Evolutionary conservation across 495 filamentous ascomycete genomes (phyloP).

Genomic region (Zalerion maritima): DNA sequence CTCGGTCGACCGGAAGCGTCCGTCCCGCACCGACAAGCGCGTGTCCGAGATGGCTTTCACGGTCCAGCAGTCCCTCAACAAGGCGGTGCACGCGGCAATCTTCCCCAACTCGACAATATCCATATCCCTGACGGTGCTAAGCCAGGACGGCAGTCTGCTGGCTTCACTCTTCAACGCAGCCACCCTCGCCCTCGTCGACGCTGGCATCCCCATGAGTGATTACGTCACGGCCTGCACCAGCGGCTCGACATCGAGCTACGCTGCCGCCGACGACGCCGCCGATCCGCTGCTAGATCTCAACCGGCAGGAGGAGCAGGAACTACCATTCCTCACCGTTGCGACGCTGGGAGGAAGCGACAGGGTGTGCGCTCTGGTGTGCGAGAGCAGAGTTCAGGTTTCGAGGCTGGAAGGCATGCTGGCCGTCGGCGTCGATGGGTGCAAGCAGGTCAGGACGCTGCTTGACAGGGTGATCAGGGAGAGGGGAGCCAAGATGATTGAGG

Average conservation of each 20-base stretch:
- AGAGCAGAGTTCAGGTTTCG: slow-evolving; percentile 62
- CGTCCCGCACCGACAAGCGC: slow-evolving; percentile 65
- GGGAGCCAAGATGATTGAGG: slow-evolving; percentile 48
- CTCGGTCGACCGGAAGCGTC: slow-evolving; percentile 67
- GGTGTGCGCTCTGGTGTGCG: slow-evolving; percentile 67
- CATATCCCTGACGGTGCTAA: slow-evolving; percentile 75
- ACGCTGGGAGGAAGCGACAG: slow-evolving; percentile 59
- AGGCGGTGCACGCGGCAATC: slow-evolving; percentile 65
- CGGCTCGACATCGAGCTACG: slow-evolving; percentile 56
- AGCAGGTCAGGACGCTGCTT: slow-evolving; percentile 63
- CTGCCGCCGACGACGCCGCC: slow-evolving; percentile 47
- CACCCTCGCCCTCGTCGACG: slow-evolving; percentile 84
- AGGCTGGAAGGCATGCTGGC: slow-evolving; percentile 83
- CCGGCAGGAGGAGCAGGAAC: slow-evolving; percentile 70
- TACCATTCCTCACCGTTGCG: slow-evolving; percentile 76
- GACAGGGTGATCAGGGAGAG: slow-evolving; percentile 53
- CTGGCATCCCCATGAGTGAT: slow-evolving; percentile 85
- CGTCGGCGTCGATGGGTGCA: slow-evolving; percentile 83
- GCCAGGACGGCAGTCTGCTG: slow-evolving; percentile 78
- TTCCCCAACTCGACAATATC: slow-evolving; percentile 79
- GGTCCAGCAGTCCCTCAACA: slow-evolving; percentile 56
- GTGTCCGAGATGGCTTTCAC: slow-evolving; percentile 66
- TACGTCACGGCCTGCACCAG: slow-evolving; percentile 81
- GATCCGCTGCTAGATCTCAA: slow-evolving; percentile 88
- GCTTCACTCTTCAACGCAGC: slow-evolving; percentile 83